These are phyloP conservation scores for Pseudopyricularia javanii DNA, from an alignment of 2,329 filamentous ascomycete genomes.

Conservation along the genomic window DNA sequence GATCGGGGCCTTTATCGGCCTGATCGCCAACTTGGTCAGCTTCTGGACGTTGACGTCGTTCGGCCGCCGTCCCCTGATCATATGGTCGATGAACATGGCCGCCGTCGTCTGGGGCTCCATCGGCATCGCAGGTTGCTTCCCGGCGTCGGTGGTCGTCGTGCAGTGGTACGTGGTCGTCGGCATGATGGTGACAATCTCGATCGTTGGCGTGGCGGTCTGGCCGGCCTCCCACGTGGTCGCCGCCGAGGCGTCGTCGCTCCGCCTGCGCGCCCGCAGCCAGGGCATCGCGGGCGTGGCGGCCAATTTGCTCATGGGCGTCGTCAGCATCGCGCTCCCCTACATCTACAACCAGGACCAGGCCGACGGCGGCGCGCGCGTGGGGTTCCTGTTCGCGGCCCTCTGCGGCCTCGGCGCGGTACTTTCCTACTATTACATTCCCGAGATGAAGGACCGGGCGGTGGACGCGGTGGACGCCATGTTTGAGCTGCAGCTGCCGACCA, in stretches of 20 bases:
- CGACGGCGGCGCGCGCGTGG: background rate
- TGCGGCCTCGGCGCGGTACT: background rate
- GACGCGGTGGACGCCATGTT: constrained; percentile 13
- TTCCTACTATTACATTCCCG: constrained; percentile 5
- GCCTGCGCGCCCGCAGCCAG: background rate
- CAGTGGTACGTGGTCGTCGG: background rate
- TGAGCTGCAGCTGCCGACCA: constrained; percentile 8
- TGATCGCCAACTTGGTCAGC: background rate
- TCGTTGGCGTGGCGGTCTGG: background rate
- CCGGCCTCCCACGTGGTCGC: background rate
- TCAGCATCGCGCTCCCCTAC: background rate
- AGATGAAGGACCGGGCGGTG: constrained; percentile 12
- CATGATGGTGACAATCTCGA: background rate
- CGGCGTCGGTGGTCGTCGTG: background rate
- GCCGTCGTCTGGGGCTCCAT: background rate
- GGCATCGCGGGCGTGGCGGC: background rate
- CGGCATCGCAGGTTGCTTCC: background rate
- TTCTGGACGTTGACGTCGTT: background rate
- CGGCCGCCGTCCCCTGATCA: background rate
- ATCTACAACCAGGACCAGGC: constrained; percentile 1
- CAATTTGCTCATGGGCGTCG: background rate
- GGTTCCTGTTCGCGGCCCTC: background rate
- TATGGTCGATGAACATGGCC: background rate
- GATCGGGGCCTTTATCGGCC: background rate
- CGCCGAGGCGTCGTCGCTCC: background rate